phyloP scores from a whole-genome alignment of 1,139 yeast species.

The Wickerhamomyces sp. region DNA sequence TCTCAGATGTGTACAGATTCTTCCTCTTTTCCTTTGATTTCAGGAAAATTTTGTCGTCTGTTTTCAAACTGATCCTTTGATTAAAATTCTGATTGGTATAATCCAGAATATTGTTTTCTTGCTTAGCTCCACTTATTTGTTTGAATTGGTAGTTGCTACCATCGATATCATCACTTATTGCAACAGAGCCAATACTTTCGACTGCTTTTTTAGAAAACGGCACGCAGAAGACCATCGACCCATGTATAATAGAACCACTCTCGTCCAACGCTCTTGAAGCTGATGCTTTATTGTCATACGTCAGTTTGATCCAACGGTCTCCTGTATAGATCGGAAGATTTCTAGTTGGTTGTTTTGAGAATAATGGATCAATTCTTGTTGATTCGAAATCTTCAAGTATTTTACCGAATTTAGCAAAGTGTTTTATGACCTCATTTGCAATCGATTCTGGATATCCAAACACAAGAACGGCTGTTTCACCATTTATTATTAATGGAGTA shows the following conservation, averaged over 20 bases:
- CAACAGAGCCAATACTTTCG: slow-evolving; percentile 58
- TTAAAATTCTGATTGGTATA: slow-evolving; percentile 10
- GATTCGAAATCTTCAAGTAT: slow-evolving; percentile 71
- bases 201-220: slow-evolving; percentile 58
- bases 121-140: slow-evolving; percentile 8
- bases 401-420: slow-evolving; percentile 77
- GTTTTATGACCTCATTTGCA: slow-evolving; percentile 62
- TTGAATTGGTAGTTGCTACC: slow-evolving; percentile 17
- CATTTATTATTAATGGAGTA: slow-evolving; percentile 15
- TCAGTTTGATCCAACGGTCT: slow-evolving; percentile 81
- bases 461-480: slow-evolving; percentile 69
- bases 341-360: slow-evolving; percentile 20
- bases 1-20: slow-evolving; percentile 24
- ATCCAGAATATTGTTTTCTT: slow-evolving; percentile 9
- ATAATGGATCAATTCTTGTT: slow-evolving; percentile 22
- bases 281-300: slow-evolving; percentile 70
- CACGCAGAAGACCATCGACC: slow-evolving; percentile 72
- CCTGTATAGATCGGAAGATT: slow-evolving; percentile 74
- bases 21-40: slow-evolving; percentile 28
- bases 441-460: slow-evolving; percentile 85
- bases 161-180: slow-evolving; percentile 58
- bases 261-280: slow-evolving; percentile 84
- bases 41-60: slow-evolving; percentile 29
- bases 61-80: slow-evolving; percentile 18
- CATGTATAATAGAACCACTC: slow-evolving; percentile 69